phyloP scores from a whole-genome alignment of 768 basidiomycete genomes.

The Phylloporus sp. region DNA sequence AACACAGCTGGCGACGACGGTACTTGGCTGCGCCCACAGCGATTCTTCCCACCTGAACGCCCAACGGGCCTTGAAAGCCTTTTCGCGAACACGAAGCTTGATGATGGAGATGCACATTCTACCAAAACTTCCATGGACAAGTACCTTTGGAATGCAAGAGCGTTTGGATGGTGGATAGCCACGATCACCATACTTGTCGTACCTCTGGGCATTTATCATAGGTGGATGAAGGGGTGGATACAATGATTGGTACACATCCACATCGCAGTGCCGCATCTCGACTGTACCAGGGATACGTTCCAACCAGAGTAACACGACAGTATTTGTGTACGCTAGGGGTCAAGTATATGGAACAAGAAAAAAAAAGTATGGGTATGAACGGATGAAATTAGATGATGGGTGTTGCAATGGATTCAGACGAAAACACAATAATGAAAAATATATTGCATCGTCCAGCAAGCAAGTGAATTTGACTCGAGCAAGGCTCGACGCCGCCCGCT shows the following conservation, averaged over 20 bases:
- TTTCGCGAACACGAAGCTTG: conserved; percentile 57
- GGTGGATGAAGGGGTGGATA: conserved; percentile 21
- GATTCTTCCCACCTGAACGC: conserved; percentile 72
- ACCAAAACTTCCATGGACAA: background rate
- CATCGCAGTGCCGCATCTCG: background rate
- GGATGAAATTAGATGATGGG: conserved; percentile 5
- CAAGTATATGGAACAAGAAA: conserved; percentile 1
- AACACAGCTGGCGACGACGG: conserved; percentile 32
- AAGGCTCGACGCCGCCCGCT: background rate
- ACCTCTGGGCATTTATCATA: conserved; percentile 17
- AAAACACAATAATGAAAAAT: conserved; percentile 1
- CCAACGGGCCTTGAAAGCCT: conserved; percentile 72
- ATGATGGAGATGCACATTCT: conserved; percentile 32
- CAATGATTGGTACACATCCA: conserved; percentile 17
- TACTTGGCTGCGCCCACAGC: conserved; percentile 61
- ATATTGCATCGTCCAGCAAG: conserved; percentile 32
- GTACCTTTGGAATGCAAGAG: background rate
- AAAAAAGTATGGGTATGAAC: conserved; percentile 21
- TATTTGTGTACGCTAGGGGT: background rate
- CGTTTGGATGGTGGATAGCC: conserved; percentile 11
- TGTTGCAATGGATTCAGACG: background rate
- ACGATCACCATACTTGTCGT: conserved; percentile 13
- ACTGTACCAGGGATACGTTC: conserved; percentile 3
- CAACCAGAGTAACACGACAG: conserved; percentile 9
- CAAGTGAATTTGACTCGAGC: conserved; percentile 9